A percentile compares a stretch with the other conserved stretches of the same genome.
These are phyloP conservation scores for Sclerotiophoma versabilis DNA, from an alignment of 2,329 filamentous ascomycete genomes.

Conservation along the genomic window DNA sequence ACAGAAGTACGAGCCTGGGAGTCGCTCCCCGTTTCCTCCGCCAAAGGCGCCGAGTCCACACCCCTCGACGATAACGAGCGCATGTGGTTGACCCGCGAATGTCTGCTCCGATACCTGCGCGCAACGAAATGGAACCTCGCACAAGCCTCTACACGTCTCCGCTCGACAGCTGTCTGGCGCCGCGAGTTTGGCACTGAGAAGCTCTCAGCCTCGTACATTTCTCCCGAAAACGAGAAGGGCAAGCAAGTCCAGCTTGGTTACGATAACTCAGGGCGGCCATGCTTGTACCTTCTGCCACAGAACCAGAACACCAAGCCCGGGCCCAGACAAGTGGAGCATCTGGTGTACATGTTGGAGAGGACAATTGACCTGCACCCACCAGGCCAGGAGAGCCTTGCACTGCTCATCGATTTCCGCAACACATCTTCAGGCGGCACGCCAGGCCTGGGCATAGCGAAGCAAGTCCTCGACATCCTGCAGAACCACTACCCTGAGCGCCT, in stretches of 20 bases:
- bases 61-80: constrained; percentile 80
- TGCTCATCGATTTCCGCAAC: constrained; percentile 91
- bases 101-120: constrained; percentile 88
- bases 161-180: constrained; percentile 84
- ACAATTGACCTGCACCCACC: constrained; percentile 86
- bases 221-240: constrained; percentile 92
- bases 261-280: constrained; percentile 84
- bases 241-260: constrained; percentile 92
- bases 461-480: constrained; percentile 90
- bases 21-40: constrained; percentile 69
- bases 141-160: constrained; percentile 79
- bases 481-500: constrained; percentile 94
- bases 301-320: constrained; percentile 90
- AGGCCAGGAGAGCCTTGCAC: constrained; percentile 82
- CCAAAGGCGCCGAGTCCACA: constrained; percentile 63
- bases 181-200: constrained; percentile 82
- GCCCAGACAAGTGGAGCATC: constrained; percentile 87
- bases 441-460: constrained; percentile 75
- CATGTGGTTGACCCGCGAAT: constrained; percentile 91
- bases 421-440: constrained; percentile 79
- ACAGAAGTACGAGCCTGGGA: constrained; percentile 74
- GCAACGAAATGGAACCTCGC: constrained; percentile 85
- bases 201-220: constrained; percentile 85
- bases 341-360: constrained; percentile 95
- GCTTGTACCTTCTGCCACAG: constrained; percentile 87